phyloP scores from a whole-genome alignment of 2,329 filamentous ascomycete genomes.

The Fusarium tanahbumbuense region DNA sequence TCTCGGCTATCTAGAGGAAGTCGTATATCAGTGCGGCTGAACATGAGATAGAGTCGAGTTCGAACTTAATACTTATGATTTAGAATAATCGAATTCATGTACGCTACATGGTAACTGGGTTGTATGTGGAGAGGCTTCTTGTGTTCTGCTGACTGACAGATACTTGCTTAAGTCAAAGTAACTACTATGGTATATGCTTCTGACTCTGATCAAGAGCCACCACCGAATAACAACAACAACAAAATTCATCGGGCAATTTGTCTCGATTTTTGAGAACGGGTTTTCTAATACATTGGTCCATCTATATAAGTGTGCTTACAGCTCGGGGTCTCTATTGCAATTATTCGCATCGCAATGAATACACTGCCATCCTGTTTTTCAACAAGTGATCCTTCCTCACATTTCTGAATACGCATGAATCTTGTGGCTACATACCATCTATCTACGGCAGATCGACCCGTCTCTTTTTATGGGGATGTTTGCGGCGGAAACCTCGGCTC shows the following conservation, averaged over 20 bases:
- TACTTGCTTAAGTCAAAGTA: neutral
- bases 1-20: neutral
- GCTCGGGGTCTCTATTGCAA: neutral
- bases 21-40: too few relatives aligned
- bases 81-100: neutral
- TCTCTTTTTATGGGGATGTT: conserved; percentile 2
- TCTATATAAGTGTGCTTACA: neutral
- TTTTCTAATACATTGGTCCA: neutral
- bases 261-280: neutral
- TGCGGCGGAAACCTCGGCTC: conserved; percentile 4
- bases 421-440: neutral
- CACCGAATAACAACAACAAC: neutral
- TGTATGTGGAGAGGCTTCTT: neutral
- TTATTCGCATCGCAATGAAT: neutral
- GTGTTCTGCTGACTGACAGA: neutral
- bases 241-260: neutral
- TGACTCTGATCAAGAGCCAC: neutral
- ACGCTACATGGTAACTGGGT: neutral
- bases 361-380: neutral
- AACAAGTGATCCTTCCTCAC: neutral
- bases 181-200: neutral
- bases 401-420: neutral
- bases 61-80: neutral
- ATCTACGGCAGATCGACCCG: neutral
- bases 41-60: neutral